phyloP scores from a whole-genome alignment of 768 basidiomycete genomes.

The Xerocomus potaroensis region DNA sequence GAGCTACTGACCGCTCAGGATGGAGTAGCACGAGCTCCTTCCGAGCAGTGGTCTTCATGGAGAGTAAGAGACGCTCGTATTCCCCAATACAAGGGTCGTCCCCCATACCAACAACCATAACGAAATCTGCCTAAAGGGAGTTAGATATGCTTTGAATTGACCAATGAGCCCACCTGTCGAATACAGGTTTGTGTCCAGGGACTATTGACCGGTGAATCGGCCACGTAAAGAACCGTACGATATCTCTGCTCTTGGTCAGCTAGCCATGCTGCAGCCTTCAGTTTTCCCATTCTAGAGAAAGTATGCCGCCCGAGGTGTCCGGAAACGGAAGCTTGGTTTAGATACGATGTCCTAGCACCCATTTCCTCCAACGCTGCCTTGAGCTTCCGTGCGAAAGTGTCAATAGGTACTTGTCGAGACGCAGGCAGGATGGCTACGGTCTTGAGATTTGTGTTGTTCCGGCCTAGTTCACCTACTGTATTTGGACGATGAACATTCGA shows the following conservation, averaged over 20 bases:
- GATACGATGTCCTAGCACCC: constrained; percentile 88
- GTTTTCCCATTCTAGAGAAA: constrained; percentile 94
- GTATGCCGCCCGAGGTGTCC: constrained; percentile 91
- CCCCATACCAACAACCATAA: constrained; percentile 91
- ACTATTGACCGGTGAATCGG: constrained; percentile 90
- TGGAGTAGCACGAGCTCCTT: constrained; percentile 95
- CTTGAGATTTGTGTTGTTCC: constrained; percentile 85
- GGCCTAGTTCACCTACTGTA: constrained; percentile 55
- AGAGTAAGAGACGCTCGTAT: constrained; percentile 88
- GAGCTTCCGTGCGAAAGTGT: constrained; percentile 85
- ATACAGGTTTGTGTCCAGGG: constrained; percentile 99
- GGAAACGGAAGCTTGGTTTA: constrained; percentile 92
- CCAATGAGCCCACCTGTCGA: constrained; percentile 58
- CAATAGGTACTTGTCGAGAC: constrained; percentile 82
- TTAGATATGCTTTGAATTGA: constrained; percentile 8
- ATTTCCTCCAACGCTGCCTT: constrained; percentile 86
- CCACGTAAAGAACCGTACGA: constrained; percentile 91
- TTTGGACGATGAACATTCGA: constrained; percentile 48
- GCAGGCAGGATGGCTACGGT: constrained; percentile 91
- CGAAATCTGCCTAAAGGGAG: constrained; percentile 71
- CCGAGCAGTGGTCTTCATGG: constrained; percentile 97
- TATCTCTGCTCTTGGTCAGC: constrained; percentile 95
- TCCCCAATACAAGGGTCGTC: constrained; percentile 90
- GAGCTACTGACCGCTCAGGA: constrained; percentile 80
- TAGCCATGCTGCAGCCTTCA: constrained; percentile 90